Base-by-base conservation (phyloP, 2,329 filamentous ascomycete species). In the Rugonectria rugulosa region DNA sequence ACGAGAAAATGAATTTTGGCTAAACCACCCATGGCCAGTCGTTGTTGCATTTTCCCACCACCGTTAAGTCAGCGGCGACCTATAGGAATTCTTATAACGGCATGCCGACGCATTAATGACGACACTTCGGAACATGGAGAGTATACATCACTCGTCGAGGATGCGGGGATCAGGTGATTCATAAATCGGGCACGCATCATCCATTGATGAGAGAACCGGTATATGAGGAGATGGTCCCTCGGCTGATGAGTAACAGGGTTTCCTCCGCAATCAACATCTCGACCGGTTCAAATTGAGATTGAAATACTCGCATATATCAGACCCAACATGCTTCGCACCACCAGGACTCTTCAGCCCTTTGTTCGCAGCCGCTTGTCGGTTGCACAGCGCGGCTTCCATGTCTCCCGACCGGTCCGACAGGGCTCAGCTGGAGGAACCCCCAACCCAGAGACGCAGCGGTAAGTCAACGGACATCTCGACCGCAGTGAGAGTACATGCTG, bases 101-200 rank as follows among this genome's bases (percentile, higher is more conserved):
- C 50, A 40, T 47, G 52, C 44, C 38, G 56, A 65, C 63, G 53
- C 53, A 68, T 62, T 44, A 40, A 67, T 67, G 65, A 67, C 65
- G 65, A 59, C 57, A 67, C 51, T 51, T 58, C 46, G 27, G 34
- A 24, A 32, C 11, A 53, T 40, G 41, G 53, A 34, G 51, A 51
- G 51, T 55, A 23, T 38, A 14, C 20, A 15, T 11, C 6, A 12
- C 29, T 38, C 29, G 17, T 15, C 9, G 10, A 10, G 48, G 40
- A 36, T 38, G 31, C 17, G 43, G 45, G 44, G 45, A 50, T 44
- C 37, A 42, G 52, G 26, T 27, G 15, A 57, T 56, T 56, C 32
- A 49, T 26, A 21, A 12, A 41, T 21, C 32, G 19, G 27, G 21
- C 8, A 14, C 40, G 14, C 24, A 32, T 42, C 36, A 27, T 23